Conservation (phyloP, 257 asterid species). For the Craterostigma plantagineum region DNA sequence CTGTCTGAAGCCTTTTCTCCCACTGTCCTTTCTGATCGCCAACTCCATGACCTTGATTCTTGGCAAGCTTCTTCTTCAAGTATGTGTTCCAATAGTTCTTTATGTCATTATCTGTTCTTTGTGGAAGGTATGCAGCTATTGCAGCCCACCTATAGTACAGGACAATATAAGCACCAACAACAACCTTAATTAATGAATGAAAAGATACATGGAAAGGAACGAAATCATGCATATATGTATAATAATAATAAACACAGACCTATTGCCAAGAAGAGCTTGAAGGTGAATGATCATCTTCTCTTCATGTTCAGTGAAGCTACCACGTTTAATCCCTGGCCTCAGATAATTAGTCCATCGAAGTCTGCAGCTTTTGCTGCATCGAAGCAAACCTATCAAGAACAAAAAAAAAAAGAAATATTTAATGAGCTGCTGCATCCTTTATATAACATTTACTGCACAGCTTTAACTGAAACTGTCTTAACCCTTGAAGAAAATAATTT, state of each 20-base stretch:
- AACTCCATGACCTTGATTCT: slow-evolving; percentile 12
- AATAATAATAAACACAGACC: no score
- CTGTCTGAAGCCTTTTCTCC: slow-evolving; percentile 63
- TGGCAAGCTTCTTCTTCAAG: slow-evolving; percentile 33
- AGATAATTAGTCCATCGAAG: slow-evolving; percentile 63
- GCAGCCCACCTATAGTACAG: slow-evolving; percentile 49
- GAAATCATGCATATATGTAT: no score
- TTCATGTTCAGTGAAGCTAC: slow-evolving; percentile 42
- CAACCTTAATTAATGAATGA: background rate
- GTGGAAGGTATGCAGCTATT: slow-evolving; percentile 50
- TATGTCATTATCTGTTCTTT: slow-evolving; percentile 47
- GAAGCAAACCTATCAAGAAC: slow-evolving; percentile 27
- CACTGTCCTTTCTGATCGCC: slow-evolving; percentile 33
- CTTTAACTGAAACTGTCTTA: no score
- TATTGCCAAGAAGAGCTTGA: slow-evolving; percentile 52
- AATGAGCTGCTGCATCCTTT: no score
- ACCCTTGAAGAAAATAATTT: no score
- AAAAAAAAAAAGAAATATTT: no score
- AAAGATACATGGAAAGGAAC: no score
- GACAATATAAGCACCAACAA: background rate
- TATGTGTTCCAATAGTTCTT: slow-evolving; percentile 53
- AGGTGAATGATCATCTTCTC: slow-evolving; percentile 51
- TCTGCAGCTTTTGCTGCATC: slow-evolving; percentile 64
- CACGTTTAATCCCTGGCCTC: slow-evolving; percentile 58
- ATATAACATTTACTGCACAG: no score